phyloP scores from a whole-genome alignment of 306 rosid genomes.

The Rubus parviflorus region DNA sequence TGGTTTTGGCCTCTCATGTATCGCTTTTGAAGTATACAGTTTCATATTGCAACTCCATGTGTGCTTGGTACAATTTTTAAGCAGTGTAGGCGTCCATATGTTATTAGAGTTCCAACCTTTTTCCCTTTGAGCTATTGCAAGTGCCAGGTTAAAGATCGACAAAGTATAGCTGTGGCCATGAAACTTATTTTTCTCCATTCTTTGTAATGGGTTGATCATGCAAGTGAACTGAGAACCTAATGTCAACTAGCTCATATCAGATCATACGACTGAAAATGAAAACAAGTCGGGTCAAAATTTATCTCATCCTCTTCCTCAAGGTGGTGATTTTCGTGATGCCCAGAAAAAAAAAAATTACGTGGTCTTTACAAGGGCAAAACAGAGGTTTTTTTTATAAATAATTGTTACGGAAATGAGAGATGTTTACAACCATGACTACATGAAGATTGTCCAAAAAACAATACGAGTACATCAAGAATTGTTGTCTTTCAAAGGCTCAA shows the following conservation, averaged over 20 bases:
- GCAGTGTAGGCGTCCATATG: neutral
- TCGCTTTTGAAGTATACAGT: neutral
- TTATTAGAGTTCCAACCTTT: neutral
- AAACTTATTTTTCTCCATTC: neutral
- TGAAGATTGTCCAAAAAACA: too few relatives aligned
- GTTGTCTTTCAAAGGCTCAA: too few relatives aligned
- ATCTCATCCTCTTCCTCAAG: too few relatives aligned
- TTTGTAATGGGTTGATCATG: neutral
- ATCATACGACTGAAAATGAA: neutral
- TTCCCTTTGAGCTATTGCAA: neutral
- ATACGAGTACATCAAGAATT: too few relatives aligned
- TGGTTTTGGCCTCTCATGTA: constrained; percentile 6
- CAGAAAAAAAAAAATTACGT: too few relatives aligned
- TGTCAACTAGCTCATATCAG: neutral
- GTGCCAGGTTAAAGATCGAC: neutral
- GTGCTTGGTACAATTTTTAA: neutral
- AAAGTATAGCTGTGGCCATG: neutral
- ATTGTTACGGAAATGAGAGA: too few relatives aligned
- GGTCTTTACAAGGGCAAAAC: too few relatives aligned
- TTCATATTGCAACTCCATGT: neutral
- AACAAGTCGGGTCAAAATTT: too few relatives aligned
- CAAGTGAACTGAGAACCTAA: neutral
- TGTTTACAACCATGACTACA: too few relatives aligned
- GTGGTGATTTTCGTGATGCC: too few relatives aligned
- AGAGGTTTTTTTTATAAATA: too few relatives aligned